Base-by-base conservation (phyloP, 1,139 yeast genomes). In the Taphrina pruni region DNA sequence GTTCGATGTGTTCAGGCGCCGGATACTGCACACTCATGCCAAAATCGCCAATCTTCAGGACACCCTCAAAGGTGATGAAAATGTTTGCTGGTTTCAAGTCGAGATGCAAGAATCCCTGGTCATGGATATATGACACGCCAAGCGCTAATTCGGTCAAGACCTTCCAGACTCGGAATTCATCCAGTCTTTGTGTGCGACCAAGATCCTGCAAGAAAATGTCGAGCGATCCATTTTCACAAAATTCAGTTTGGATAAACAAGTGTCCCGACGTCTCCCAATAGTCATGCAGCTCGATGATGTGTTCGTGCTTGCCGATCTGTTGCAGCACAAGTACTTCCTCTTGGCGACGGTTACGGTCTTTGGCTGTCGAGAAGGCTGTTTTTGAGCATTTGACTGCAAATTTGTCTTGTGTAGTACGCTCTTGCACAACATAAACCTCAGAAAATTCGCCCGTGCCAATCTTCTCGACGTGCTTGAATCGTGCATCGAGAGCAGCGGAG, bases 161-260 rank as follows among this genome's bases (percentile, higher is more conserved):
- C 79, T 94, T 94, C 99, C 99, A 94, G 55, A 93, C 93, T 73
- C 99, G 85, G 88, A 97, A 94, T 77, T 94, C 99, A 77, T 94
- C 99, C 60, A 88, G 80, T 71, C 85, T 84, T 7, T 87, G 81
- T n/a, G 89, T 82, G 72, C 89, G 87, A 70, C 95, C 95, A 76
- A 88, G 88, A 73, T 90, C 96, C 55, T 87, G 85, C 65, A 94
- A 79, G 76, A 94, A 94, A 70, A 86, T 85, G 76, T 88, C 96
- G 65, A 94, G 80, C 36, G 94, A 90, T 0, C 99, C 99, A 76
- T 94, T 93, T 76, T 94, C 99, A 79, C 97, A 94, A 77, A 82
- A 92, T 75, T 93, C 98, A 1, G 97, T 93, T 95, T 93, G 91
- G 56, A 94, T 90, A 77, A 93, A 94, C 74, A 89, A 85, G 74